Conservation (phyloP, 139 green algal genomes). For the Auxenochlorella pyrenoidosa region DNA sequence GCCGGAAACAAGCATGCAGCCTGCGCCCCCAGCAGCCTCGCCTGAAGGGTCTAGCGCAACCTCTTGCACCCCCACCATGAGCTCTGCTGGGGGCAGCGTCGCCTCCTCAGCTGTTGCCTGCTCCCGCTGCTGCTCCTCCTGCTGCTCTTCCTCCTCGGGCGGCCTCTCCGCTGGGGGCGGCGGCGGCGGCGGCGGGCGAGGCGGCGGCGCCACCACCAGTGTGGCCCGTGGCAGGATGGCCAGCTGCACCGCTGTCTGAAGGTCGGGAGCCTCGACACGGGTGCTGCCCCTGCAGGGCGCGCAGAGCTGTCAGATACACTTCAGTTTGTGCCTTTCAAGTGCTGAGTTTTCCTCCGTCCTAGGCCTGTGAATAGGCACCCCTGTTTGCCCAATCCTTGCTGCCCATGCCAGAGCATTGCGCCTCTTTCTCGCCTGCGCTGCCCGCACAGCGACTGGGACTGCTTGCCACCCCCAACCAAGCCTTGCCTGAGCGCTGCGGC, state of each 20-base stretch:
- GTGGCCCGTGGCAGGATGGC: slow-evolving; percentile 79
- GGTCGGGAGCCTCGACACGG: slow-evolving; percentile 90
- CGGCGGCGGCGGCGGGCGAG: slow-evolving; percentile 33
- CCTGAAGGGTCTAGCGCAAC: too few relatives aligned
- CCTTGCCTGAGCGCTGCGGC: slow-evolving; percentile 10
- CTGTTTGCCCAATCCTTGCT: too few relatives aligned
- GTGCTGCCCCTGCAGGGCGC: too few relatives aligned
- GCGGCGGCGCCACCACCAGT: slow-evolving; percentile 28
- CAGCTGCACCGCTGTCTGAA: slow-evolving; percentile 94
- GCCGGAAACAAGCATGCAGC: too few relatives aligned
- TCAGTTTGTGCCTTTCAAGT: neutral
- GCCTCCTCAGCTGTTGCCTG: slow-evolving; percentile 21
- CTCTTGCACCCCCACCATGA: neutral
- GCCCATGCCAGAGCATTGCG: too few relatives aligned
- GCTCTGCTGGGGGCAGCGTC: neutral
- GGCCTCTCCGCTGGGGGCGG: slow-evolving; percentile 17
- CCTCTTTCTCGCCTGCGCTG: too few relatives aligned
- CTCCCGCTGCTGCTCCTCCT: slow-evolving; percentile 38
- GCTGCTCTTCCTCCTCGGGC: slow-evolving; percentile 25
- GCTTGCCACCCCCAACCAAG: too few relatives aligned
- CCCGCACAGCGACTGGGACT: slow-evolving; percentile 93
- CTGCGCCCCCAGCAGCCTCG: too few relatives aligned
- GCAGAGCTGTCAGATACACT: too few relatives aligned
- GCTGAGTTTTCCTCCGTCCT: too few relatives aligned
- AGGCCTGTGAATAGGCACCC: too few relatives aligned